phyloP scores from a whole-genome alignment of 352 stramenopile species.

The Phytophthora melonis region DNA sequence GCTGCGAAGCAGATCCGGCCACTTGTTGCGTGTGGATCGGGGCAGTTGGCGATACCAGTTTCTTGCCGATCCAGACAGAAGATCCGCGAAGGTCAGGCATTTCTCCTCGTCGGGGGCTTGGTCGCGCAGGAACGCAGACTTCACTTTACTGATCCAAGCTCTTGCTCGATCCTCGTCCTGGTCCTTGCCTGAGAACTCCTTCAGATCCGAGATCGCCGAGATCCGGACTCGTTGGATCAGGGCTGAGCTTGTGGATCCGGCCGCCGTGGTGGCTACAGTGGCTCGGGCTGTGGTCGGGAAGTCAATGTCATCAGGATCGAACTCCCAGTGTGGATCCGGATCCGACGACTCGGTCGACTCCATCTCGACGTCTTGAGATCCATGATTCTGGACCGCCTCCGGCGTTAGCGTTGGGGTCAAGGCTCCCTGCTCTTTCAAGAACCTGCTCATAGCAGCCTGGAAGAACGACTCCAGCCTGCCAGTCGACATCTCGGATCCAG shows the following conservation, averaged over 20 bases:
- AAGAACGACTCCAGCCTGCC: neutral
- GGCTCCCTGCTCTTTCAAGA: neutral
- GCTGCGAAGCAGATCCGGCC: neutral
- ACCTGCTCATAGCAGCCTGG: neutral
- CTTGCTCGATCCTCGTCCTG: neutral
- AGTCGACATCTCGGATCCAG: neutral
- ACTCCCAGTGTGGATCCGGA: neutral
- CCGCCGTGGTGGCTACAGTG: neutral
- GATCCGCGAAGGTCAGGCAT: slow-evolving; percentile 5
- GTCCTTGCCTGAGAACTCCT: slow-evolving; percentile 7
- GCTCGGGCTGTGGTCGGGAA: neutral
- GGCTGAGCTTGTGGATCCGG: neutral
- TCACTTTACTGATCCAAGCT: slow-evolving; percentile 1
- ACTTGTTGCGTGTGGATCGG: neutral
- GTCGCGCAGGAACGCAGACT: neutral
- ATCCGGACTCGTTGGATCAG: neutral
- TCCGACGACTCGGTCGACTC: too few species aligned
- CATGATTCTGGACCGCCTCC: neutral
- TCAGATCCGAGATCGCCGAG: slow-evolving; percentile 12
- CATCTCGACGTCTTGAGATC: too few species aligned
- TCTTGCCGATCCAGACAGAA: neutral
- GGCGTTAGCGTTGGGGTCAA: too few species aligned
- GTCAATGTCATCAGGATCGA: neutral
- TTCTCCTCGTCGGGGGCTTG: slow-evolving; percentile 1
- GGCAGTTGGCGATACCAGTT: slow-evolving; percentile 8